Base-by-base conservation (phyloP, 306 rosid genomes). In the Glycine latifolia region DNA sequence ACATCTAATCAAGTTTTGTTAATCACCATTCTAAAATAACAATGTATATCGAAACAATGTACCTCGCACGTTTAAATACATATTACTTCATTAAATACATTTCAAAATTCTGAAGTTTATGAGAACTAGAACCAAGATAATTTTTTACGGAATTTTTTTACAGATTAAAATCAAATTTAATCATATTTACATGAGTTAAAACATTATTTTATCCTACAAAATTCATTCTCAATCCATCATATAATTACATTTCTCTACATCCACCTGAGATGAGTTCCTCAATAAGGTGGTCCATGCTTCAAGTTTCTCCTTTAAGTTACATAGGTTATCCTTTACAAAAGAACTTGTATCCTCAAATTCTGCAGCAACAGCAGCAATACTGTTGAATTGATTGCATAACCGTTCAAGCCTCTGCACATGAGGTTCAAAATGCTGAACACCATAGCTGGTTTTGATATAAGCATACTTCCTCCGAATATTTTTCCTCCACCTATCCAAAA, bases 321-420 rank as follows among this genome's bases (percentile, higher is more conserved):
- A 58, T 4, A 84, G 77, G 44, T 73, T 49, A 58, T 17, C 75
- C 79, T 80, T 79, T 39, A 79, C 84, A 74, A 79, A 73, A 50
- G 77, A 71, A 74, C 78, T 79, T 74, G 87, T 84, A 49, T 79
- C 84, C 67, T 84, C 84, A 74, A 79, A 84, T 79, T 84, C 87
- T 73, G 84, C 72, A 67, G 87, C 87, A 58, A 62, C 56, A 35
- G 47, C 81, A 73, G 81, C 87, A 48, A 84, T 55, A 73, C 77
- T 66, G 1, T 39, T 65, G 50, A 79, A 84, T 73, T 78, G 80
- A 48, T 73, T 84, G 60, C 77, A 73, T 39, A 84, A 84, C 6
- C 39, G 15, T 47, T 84, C 87, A 73, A 84, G 47, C 61, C 77
- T 79, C 67, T 79, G 73, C 72, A 79, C 44, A 8, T 49, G 80